These are phyloP conservation scores for Calophaca sinica DNA, from an alignment of 306 rosid genomes.

Conservation along the genomic window DNA sequence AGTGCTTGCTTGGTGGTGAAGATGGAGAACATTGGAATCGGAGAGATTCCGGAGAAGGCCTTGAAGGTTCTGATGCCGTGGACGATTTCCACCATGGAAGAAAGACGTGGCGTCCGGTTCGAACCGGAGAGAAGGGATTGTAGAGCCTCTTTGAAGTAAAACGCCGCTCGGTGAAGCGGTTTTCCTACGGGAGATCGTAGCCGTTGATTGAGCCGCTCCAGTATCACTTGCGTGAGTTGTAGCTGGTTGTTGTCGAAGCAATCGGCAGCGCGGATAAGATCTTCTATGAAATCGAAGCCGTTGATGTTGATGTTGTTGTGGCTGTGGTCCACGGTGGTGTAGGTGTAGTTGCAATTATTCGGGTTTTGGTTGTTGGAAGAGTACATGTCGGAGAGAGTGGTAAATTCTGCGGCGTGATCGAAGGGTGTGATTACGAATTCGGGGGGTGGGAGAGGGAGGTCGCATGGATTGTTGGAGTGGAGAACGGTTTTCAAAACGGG, in stretches of 20 bases:
- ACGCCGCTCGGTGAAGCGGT: conserved; percentile 73
- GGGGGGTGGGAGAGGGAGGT: conserved; percentile 46
- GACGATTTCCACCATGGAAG: conserved; percentile 75
- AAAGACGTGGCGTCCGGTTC: conserved; percentile 53
- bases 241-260: conserved; percentile 76
- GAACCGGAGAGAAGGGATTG: conserved; percentile 73
- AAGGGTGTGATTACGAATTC: conserved; percentile 44
- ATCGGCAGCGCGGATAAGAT: conserved; percentile 74
- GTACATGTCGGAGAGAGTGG: conserved; percentile 48
- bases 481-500: too few species aligned
- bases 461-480: conserved; percentile 30
- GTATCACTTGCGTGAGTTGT: conserved; percentile 65
- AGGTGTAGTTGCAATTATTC: background rate
- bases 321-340: conserved; percentile 20
- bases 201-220: conserved; percentile 80
- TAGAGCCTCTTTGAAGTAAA: conserved; percentile 82
- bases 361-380: too few species aligned
- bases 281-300: conserved; percentile 73
- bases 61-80: conserved; percentile 70
- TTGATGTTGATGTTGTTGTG: conserved; percentile 14
- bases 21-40: conserved; percentile 85
- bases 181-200: conserved; percentile 59
- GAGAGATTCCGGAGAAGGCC: conserved; percentile 74
- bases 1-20: conserved; percentile 90
- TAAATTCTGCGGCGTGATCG: conserved; percentile 60